These are phyloP conservation scores for Hibiscus trionum DNA, from an alignment of 345 rosid genomes.

Conservation along the genomic window DNA sequence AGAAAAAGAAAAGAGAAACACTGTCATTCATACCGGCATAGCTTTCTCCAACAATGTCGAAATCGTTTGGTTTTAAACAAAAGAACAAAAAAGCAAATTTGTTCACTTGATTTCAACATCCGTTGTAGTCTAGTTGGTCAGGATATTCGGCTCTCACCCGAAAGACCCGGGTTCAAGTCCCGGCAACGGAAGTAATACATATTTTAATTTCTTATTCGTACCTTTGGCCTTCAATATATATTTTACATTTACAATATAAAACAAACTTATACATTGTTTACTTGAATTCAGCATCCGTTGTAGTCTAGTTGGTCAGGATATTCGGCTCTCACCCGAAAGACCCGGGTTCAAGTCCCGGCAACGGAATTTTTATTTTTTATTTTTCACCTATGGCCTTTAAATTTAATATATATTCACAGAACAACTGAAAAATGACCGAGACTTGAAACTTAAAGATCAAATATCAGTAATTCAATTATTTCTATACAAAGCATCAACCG, in stretches of 20 bases:
- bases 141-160: conserved; percentile 53
- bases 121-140: conserved; percentile 41
- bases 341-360: conserved; percentile 31
- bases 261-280: no score
- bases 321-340: conserved; percentile 53
- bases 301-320: conserved; percentile 45
- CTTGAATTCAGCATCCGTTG: background rate
- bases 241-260: no score
- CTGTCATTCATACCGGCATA: conserved; percentile 39
- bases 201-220: no score
- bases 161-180: conserved; percentile 70
- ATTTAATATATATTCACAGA: no score
- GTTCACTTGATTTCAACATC: background rate
- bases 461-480: no score
- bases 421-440: no score
- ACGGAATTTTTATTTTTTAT: no score
- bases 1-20: background rate
- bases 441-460: no score
- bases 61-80: conserved; percentile 49
- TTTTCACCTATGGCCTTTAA: conserved; percentile 6
- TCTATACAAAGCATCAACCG: no score
- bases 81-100: conserved; percentile 23
- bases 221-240: no score
- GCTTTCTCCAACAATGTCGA: conserved; percentile 64
- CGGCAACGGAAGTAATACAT: conserved; percentile 53